These are phyloP conservation scores for Aspergillus sclerotioniger DNA, from an alignment of 495 filamentous ascomycete species.

Conservation along the genomic window DNA sequence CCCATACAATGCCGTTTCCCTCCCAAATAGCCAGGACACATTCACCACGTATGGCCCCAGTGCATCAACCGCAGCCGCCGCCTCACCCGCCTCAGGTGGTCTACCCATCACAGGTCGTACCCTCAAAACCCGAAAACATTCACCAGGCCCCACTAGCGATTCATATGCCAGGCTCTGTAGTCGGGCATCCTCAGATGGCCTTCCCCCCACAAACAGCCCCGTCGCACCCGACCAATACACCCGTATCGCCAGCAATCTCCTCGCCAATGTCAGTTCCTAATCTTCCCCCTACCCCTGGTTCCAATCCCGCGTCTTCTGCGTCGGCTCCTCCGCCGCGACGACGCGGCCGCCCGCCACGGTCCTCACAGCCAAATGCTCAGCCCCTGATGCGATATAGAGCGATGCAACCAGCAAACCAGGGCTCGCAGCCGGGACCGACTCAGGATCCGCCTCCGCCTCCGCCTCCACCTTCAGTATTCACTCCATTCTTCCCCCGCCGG, in stretches of 20 bases:
- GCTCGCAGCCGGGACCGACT: too few relatives aligned
- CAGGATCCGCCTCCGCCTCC: not conserved
- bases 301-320: not conserved
- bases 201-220: constrained; percentile 3
- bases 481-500: not conserved
- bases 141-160: not conserved
- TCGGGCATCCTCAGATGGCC: not conserved
- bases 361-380: too few relatives aligned
- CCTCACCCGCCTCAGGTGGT: too few relatives aligned
- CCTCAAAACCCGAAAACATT: not conserved
- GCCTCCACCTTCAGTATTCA: not conserved
- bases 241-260: not conserved
- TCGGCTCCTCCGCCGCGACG: not conserved
- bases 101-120: not conserved
- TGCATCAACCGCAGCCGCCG: not conserved
- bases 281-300: not conserved
- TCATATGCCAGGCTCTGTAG: not conserved
- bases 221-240: not conserved
- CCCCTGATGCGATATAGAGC: too few relatives aligned
- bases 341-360: not conserved
- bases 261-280: not conserved
- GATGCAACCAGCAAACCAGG: too few relatives aligned
- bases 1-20: not conserved
- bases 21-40: not conserved
- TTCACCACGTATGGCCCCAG: not conserved